Percentiles rank a stretch among this genome's conserved stretches.
Conservation (phyloP, 352 stramenopile genomes). For the Pythium angustatum region DNA sequence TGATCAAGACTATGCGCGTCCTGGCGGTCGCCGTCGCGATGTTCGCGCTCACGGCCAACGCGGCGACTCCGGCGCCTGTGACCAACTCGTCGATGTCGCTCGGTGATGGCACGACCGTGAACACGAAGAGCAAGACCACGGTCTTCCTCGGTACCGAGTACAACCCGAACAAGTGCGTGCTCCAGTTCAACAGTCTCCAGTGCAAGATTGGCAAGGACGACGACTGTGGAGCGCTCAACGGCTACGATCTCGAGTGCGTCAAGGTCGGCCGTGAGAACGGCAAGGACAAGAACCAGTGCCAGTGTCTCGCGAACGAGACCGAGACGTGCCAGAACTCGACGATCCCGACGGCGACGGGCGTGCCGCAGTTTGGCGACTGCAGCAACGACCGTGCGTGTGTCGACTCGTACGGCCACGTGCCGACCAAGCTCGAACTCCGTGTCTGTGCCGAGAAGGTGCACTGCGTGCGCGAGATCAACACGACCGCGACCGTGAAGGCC, state of each 20-base stretch:
- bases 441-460: conserved; percentile 74
- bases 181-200: conserved; percentile 68
- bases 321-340: conserved; percentile 56
- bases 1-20: conserved; percentile 17
- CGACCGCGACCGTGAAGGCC: conserved; percentile 51
- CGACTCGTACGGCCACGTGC: conserved; percentile 65
- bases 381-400: conserved; percentile 46
- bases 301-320: conserved; percentile 45
- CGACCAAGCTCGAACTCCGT: conserved; percentile 44
- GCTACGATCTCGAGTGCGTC: conserved; percentile 66
- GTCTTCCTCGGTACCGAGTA: conserved; percentile 68
- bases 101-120: conserved; percentile 59
- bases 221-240: conserved; percentile 67
- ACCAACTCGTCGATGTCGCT: conserved; percentile 48
- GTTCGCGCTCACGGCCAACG: conserved; percentile 7
- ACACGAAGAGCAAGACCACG: conserved; percentile 47
- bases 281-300: conserved; percentile 67
- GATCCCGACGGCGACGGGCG: conserved; percentile 36
- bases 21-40: conserved; percentile 18
- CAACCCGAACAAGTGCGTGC: conserved; percentile 61
- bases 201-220: conserved; percentile 40
- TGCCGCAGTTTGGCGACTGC: conserved; percentile 72
- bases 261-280: conserved; percentile 60
- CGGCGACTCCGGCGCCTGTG: conserved; percentile 7
- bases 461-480: conserved; percentile 74